These are phyloP conservation scores for Annulohypoxylon bovei DNA, from an alignment of 495 filamentous ascomycete species.

Conservation along the genomic window DNA sequence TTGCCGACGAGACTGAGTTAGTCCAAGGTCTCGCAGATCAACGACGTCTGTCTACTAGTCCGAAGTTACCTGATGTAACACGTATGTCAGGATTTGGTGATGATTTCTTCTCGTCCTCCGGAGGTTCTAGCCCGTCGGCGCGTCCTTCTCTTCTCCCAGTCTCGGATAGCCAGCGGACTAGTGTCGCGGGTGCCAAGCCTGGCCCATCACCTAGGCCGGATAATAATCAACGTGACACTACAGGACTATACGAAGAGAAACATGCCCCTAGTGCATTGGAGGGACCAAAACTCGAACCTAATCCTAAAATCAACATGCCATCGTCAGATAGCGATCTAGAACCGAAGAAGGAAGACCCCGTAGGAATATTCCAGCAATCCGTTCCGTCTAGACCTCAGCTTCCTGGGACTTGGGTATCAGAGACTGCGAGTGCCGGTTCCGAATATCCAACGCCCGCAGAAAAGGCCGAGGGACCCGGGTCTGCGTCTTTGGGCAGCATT, in stretches of 20 bases:
- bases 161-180: conserved; percentile 7
- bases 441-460: conserved; percentile 37
- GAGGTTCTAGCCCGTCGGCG: conserved; percentile 7
- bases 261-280: conserved; percentile 27
- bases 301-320: conserved; percentile 21
- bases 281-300: conserved; percentile 37
- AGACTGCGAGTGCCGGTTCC: conserved; percentile 54
- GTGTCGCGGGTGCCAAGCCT: conserved; percentile 5
- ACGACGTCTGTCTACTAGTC: conserved; percentile 56
- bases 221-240: conserved; percentile 7
- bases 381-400: conserved; percentile 61
- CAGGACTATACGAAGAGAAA: conserved; percentile 22
- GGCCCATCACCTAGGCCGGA: background rate
- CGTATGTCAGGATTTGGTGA: conserved; percentile 72
- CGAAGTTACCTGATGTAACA: conserved; percentile 70
- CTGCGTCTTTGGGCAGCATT: conserved; percentile 17
- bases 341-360: conserved; percentile 24
- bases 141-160: conserved; percentile 15
- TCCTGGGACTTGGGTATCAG: conserved; percentile 73
- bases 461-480: conserved; percentile 19
- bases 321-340: conserved; percentile 12
- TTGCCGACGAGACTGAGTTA: background rate
- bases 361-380: conserved; percentile 30
- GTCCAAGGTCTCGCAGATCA: conserved; percentile 3
- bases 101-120: conserved; percentile 52